Conservation (phyloP, 163 green algal genomes). For the Trebouxia gelatinosa region DNA sequence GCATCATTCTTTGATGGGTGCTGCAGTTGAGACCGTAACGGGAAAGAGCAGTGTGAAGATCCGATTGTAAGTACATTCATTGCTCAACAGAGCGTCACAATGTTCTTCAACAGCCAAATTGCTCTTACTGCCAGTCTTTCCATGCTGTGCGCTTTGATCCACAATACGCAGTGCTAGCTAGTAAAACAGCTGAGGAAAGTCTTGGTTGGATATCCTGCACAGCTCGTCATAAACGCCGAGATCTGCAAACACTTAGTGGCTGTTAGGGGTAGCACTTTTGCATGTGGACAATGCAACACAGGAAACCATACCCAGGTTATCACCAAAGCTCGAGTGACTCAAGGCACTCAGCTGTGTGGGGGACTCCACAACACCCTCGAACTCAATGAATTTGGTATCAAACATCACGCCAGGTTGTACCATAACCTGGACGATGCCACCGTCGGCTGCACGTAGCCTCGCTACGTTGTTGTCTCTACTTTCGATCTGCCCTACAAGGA, state of each 20-base stretch:
- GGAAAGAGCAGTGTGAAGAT: no score
- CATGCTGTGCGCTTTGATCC: no score
- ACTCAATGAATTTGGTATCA: slow-evolving; percentile 39
- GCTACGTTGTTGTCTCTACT: slow-evolving; percentile 35
- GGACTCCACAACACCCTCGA: slow-evolving; percentile 51
- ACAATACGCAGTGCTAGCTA: no score
- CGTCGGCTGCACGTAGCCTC: slow-evolving; percentile 42
- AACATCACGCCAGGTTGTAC: slow-evolving; percentile 32
- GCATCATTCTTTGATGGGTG: no score
- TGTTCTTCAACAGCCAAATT: no score
- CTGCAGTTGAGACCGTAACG: no score
- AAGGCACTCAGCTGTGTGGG: slow-evolving; percentile 43
- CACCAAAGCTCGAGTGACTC: slow-evolving; percentile 33
- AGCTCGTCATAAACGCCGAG: slow-evolving; percentile 55
- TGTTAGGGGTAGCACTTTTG: no score
- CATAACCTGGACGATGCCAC: slow-evolving; percentile 41
- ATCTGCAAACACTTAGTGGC: no score
- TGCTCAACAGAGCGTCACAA: no score
- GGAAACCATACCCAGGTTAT: slow-evolving; percentile 55
- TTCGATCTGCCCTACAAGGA: slow-evolving; percentile 49
- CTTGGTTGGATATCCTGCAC: slow-evolving; percentile 44
- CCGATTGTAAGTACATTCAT: no score
- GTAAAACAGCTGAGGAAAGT: slow-evolving; percentile 44
- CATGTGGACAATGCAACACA: no score
- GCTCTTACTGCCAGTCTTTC: no score